phyloP scores from a whole-genome alignment of 1,284 basidiomycete genomes.

The Austroboletus niveus region DNA sequence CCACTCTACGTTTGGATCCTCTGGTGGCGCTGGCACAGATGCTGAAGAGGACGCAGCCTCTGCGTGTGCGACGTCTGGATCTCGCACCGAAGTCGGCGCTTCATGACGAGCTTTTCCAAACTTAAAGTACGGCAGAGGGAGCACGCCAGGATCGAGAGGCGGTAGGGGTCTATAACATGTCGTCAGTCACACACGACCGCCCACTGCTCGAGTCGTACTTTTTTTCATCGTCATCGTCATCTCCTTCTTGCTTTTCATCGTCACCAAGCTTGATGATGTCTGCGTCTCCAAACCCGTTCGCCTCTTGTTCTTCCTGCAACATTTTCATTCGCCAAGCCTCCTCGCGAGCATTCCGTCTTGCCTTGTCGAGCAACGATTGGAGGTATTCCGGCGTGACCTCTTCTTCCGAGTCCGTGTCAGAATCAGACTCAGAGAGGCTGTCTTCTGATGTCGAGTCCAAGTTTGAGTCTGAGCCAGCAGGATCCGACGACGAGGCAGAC shows the following conservation, averaged over 20 bases:
- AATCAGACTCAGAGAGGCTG: constrained; percentile 6
- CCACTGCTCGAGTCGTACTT: constrained; percentile 30
- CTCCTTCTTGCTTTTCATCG: constrained; percentile 31
- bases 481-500: constrained; percentile 10
- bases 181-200: constrained; percentile 11
- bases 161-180: constrained; percentile 55
- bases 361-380: constrained; percentile 61
- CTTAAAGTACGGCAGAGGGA: constrained; percentile 62
- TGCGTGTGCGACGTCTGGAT: constrained; percentile 58
- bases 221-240: too few species aligned
- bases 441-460: constrained; percentile 19
- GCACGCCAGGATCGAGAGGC: constrained; percentile 56
- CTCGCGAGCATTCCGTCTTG: constrained; percentile 47
- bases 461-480: constrained; percentile 6
- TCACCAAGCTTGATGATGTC: constrained; percentile 47
- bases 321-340: constrained; percentile 24
- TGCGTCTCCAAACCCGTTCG: constrained; percentile 33
- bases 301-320: constrained; percentile 22
- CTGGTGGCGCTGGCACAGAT: constrained; percentile 53
- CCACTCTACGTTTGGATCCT: constrained; percentile 56
- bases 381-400: constrained; percentile 59
- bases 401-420: constrained; percentile 33
- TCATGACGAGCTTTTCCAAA: constrained; percentile 43
- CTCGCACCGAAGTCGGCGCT: constrained; percentile 48
- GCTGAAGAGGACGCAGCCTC: constrained; percentile 46